Evolutionary conservation across 148 eudicot genomes (phyloP).

Genomic region (Mesembryanthemum crystallinum): DNA sequence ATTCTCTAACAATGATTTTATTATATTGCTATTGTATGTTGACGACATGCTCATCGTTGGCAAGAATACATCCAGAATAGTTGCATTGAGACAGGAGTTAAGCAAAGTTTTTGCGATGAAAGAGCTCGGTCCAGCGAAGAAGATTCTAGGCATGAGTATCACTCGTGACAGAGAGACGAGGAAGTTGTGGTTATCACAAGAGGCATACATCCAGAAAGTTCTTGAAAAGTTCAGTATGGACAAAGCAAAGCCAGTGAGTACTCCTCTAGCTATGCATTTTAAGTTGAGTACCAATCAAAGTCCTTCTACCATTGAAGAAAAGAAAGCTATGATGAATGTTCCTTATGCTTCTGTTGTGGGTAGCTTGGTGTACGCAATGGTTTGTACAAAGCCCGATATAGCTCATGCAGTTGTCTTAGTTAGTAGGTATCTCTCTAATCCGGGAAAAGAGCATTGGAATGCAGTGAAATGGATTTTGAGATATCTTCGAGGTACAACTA

Average conservation of each 20-base stretch:
- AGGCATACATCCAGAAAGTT: slow-evolving; percentile 17
- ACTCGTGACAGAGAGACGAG: neutral
- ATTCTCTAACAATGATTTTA: neutral
- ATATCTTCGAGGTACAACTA: slow-evolving; percentile 9
- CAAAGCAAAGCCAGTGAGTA: slow-evolving; percentile 6
- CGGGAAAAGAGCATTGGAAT: slow-evolving; percentile 12
- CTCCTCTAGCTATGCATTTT: slow-evolving; percentile 9
- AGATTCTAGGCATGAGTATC: slow-evolving; percentile 15
- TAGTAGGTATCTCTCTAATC: slow-evolving; percentile 15
- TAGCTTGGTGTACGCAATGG: slow-evolving; percentile 19
- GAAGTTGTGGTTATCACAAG: slow-evolving; percentile 25
- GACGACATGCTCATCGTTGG: slow-evolving; percentile 25
- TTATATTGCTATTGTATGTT: slow-evolving; percentile 12
- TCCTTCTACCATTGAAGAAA: slow-evolving; percentile 5
- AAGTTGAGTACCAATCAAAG: neutral
- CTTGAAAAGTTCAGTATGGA: slow-evolving; percentile 22
- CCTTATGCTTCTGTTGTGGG: slow-evolving; percentile 18
- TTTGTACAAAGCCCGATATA: slow-evolving; percentile 11
- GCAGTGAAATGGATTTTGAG: slow-evolving; percentile 23
- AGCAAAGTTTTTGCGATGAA: slow-evolving; percentile 16
- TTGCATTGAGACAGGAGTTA: slow-evolving; percentile 5
- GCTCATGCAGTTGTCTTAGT: slow-evolving; percentile 13
- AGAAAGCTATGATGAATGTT: slow-evolving; percentile 10
- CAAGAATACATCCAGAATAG: neutral
- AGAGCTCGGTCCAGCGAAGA: slow-evolving; percentile 9